Base-by-base conservation (phyloP, 208 protist species). In the Trypanosoma cruzi region DNA sequence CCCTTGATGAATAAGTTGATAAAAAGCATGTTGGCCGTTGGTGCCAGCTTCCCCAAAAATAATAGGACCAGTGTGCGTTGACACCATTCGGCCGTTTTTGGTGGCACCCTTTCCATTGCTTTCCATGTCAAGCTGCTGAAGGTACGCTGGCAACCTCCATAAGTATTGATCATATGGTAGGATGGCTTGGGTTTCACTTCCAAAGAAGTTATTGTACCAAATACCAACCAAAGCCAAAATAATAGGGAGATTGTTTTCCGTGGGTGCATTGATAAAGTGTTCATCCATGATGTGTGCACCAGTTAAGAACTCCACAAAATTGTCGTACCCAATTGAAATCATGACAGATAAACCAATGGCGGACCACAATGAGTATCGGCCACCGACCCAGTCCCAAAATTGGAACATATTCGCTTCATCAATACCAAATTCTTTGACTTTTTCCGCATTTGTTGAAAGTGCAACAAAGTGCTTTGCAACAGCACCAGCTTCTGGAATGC, bases 301-400 rank as follows among this genome's bases (percentile, higher is more conserved):
- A 7, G 72, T 91, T 7, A 99, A 77, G 14, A 99, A 82, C 67
- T 98, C 86, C 11, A 97, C 81, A 79, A 99, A 99, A 62, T 94
- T 90, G 31, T 98, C 93, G 31, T 96, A 96, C 34, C 98, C 98
- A 65, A 99, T 91, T 28, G 90, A 95, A 1, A 99, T 76, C 70
- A 97, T 96, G 55, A 99, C 96, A 13, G 96, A 88, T 20, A 99
- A 68, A 34, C 98, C 98, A 70, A 99, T 99, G 34, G 98, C 97
- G 46, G 84, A 96, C 98, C 98, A 99, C 14, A 99, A 81, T 11
- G 96, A 99, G 82, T 99, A 99, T 34, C 98, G 89, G 40, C 98
- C 98, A 59, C 98, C 98, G 71, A 99, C 98, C 98, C 98, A 99
- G 77, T 99, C 97, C 96, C 97, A 99, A 81, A 99, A 99, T 55